These are phyloP conservation scores for Eutypa lata DNA, from an alignment of 2,329 filamentous ascomycete species.

Conservation along the genomic window DNA sequence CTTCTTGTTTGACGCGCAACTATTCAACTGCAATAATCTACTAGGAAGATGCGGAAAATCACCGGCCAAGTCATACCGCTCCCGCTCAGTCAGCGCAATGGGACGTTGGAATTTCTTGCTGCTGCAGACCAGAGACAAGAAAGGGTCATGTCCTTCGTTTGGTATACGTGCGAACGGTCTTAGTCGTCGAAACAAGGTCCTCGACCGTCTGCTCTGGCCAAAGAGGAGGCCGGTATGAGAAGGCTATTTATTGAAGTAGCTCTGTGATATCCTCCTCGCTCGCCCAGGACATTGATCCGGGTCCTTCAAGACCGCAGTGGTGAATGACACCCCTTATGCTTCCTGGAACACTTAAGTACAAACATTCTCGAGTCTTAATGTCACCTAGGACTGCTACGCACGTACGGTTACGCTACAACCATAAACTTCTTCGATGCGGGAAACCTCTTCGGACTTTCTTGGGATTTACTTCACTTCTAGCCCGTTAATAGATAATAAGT, in stretches of 20 bases:
- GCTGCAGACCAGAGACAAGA: constrained; percentile 7
- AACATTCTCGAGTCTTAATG: neutral
- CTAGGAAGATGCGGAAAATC: constrained; percentile 14
- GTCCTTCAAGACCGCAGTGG: neutral
- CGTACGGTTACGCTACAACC: neutral
- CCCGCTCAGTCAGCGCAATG: constrained; percentile 4
- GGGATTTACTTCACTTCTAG: neutral
- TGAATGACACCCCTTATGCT: constrained; percentile 4
- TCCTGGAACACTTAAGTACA: too few relatives aligned
- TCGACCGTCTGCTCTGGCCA: constrained; percentile 14
- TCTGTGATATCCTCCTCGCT: constrained; percentile 12
- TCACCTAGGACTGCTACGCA: neutral
- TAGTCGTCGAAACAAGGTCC: constrained; percentile 14
- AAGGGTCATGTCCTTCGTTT: constrained; percentile 2
- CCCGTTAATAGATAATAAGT: neutral
- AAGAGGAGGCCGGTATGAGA: constrained; percentile 23
- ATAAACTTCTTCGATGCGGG: neutral
- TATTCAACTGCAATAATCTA: constrained; percentile 7
- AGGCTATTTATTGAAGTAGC: constrained; percentile 15
- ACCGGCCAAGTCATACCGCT: constrained; percentile 12
- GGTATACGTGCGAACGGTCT: constrained; percentile 7
- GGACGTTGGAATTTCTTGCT: constrained; percentile 1
- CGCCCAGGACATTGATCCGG: constrained; percentile 7
- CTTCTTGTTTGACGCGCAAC: constrained; percentile 7
- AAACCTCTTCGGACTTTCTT: neutral